Evolutionary conservation across 306 rosid genomes (phyloP), one percentile per base, ranked within the genome.

Genomic region (Lupinus albus): DNA sequence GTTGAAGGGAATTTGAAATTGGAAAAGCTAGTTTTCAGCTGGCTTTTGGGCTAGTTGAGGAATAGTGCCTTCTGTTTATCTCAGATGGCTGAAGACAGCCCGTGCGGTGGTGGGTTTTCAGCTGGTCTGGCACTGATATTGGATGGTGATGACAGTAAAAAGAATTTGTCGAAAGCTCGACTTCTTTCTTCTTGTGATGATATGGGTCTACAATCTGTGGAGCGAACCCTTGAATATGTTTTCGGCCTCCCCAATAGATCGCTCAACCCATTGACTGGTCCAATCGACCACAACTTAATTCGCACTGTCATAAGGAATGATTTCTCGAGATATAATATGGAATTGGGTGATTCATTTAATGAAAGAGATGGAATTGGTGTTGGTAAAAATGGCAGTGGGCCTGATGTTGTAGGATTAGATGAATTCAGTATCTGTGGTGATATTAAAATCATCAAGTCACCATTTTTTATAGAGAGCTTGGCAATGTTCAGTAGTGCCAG

Each of bases 401-500:
- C 77, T n/a, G 74, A 76, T 70, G 71, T 73, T 51, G 64, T 89
- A 39, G 84, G 84, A 68, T 77, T 93, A 28, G 94, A 90, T 12
- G 80, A 85, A 46, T 67, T 57, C 59, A 93, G 97, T 76, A 81
- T 90, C 45, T 87, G 92, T 5, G 97, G 99, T 76, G 89, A 90
- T 75, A 79, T 93, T 63, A 84, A 80, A 81, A 77, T 81, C 30
- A 42, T 83, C 36, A 88, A 80, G 61, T 76, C 85, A 4, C 91
- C 92, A 8, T 76, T 82, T 67, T 89, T 86, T 52, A 67, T 93
- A 52, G 99, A 93, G 87, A 86, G 99, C 85, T 64, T 84, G 68
- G 91, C 95, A 0, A 79, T 82, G 91, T 93, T 93, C 82, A 93
- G 99, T 78, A 93, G 99, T 84, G 90, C 81, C 16, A 80, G 97